phyloP scores from a whole-genome alignment of 148 eudicot species.

The Dianthus caryophyllus region DNA sequence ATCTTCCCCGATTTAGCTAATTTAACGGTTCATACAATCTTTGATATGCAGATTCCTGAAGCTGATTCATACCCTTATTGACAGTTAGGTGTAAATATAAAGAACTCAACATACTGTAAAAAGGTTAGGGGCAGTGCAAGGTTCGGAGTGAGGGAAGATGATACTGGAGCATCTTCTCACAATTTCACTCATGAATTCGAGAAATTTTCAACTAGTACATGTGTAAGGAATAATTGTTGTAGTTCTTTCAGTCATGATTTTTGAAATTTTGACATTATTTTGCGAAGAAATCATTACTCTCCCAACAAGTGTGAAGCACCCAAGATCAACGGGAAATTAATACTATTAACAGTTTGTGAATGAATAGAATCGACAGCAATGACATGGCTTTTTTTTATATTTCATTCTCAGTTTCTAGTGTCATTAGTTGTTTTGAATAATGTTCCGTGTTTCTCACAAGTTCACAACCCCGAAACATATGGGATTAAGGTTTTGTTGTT shows the following conservation, averaged over 20 bases:
- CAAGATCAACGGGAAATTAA: too few species aligned
- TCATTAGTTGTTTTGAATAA: too few species aligned
- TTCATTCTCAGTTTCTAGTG: neutral
- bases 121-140: neutral
- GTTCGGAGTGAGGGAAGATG: neutral
- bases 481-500: too few species aligned
- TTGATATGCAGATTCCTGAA: conserved; percentile 27
- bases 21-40: conserved; percentile 2
- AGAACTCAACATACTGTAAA: neutral
- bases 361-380: neutral
- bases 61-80: neutral
- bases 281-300: neutral
- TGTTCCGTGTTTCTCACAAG: too few species aligned
- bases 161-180: neutral
- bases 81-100: conserved; percentile 15
- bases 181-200: conserved; percentile 7
- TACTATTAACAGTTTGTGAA: too few species aligned
- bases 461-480: too few species aligned
- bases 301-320: too few species aligned
- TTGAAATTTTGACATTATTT: neutral
- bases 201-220: conserved; percentile 12
- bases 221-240: conserved; percentile 12
- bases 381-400: neutral
- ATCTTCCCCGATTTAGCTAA: neutral
- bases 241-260: neutral